These are phyloP conservation scores for Thinopyrum elongatum DNA, from an alignment of 176 grass and related monocot species.

Conservation along the genomic window DNA sequence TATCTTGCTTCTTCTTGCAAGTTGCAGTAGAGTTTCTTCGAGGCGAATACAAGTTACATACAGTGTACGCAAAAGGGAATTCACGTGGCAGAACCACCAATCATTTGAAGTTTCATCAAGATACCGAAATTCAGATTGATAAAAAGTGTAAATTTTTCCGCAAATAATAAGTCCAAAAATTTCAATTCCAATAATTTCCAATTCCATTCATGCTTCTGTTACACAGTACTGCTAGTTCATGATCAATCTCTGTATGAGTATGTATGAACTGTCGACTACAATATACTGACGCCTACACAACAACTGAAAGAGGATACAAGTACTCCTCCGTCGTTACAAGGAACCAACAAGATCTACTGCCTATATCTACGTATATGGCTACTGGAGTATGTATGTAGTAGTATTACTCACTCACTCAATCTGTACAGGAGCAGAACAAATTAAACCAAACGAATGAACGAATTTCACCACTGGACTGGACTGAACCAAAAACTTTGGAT, in stretches of 20 bases:
- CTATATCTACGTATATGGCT: background rate
- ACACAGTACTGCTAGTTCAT: constrained; percentile 19
- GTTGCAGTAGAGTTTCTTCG: background rate
- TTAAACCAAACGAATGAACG: constrained; percentile 53
- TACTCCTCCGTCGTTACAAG: background rate
- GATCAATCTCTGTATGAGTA: constrained; percentile 22
- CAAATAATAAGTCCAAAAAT: background rate
- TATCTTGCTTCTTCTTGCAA: too few species aligned
- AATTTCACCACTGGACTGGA: constrained; percentile 1
- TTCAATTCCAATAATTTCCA: background rate
- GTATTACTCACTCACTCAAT: constrained; percentile 16
- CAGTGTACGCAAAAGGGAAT: constrained; percentile 28
- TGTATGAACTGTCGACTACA: background rate
- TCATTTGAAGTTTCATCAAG: background rate
- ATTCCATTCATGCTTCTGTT: background rate
- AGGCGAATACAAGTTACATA: background rate
- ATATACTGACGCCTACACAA: constrained; percentile 26
- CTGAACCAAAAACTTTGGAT: constrained; percentile 25
- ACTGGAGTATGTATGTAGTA: background rate
- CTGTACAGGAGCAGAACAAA: constrained; percentile 47
- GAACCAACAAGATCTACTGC: background rate
- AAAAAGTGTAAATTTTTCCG: background rate
- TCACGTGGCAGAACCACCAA: background rate
- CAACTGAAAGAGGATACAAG: background rate
- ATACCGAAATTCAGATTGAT: background rate